These are phyloP conservation scores for Amauroascus verrucosus DNA, from an alignment of 2,329 filamentous ascomycete species.

Conservation along the genomic window DNA sequence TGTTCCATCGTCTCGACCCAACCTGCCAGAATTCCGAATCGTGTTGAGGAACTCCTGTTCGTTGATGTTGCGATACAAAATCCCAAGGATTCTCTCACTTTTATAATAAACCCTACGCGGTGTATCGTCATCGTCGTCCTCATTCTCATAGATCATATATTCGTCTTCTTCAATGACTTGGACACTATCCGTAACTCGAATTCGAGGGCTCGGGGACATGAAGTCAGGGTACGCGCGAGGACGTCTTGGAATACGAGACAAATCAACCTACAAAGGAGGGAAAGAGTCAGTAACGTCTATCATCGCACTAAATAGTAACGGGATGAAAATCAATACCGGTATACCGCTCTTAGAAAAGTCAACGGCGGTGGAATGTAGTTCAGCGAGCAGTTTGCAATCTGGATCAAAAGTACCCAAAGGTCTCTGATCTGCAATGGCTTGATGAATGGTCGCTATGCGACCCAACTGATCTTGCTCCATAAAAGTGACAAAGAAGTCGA, in stretches of 20 bases:
- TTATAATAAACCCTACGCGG: constrained; percentile 50
- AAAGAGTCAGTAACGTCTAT: neutral
- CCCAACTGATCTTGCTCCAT: constrained; percentile 59
- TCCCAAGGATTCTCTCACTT: constrained; percentile 58
- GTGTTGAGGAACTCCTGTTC: constrained; percentile 55
- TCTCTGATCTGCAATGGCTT: constrained; percentile 53
- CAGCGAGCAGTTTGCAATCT: constrained; percentile 48
- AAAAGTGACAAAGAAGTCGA: constrained; percentile 69
- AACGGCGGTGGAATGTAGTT: constrained; percentile 59
- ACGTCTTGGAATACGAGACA: constrained; percentile 14
- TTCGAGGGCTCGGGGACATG: constrained; percentile 42
- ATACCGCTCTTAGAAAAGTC: constrained; percentile 70
- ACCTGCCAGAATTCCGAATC: constrained; percentile 32
- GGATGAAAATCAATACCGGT: constrained; percentile 27
- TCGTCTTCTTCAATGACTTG: constrained; percentile 36
- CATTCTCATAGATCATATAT: constrained; percentile 37
- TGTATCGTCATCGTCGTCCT: constrained; percentile 40
- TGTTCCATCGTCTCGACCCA: neutral
- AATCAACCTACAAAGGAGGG: constrained; percentile 14
- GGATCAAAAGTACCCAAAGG: constrained; percentile 42
- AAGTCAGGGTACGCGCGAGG: constrained; percentile 40
- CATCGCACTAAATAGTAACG: constrained; percentile 9
- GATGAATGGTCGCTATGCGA: constrained; percentile 54
- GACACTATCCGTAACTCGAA: constrained; percentile 32
- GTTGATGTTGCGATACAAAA: constrained; percentile 62